Percentiles rank a stretch among this genome's conserved stretches.
Evolutionary conservation across 2,329 filamentous ascomycete genomes (phyloP).

Genomic region (Colletotrichum lentis): DNA sequence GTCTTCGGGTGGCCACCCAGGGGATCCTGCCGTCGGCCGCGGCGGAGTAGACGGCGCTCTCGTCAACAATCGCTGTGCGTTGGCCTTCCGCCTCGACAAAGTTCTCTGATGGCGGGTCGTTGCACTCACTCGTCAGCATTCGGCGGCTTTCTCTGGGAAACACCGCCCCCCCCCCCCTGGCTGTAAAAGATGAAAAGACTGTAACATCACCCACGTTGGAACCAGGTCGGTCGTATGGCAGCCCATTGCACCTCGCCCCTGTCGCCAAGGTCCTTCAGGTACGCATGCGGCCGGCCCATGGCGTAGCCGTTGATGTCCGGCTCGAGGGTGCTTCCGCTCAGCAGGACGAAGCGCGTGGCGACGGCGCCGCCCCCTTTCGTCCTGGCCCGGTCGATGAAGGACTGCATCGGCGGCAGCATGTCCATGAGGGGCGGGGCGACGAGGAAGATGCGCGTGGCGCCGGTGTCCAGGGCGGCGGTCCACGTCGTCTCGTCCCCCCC

Average conservation of each 20-base stretch:
- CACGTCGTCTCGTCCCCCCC: conserved; percentile 54
- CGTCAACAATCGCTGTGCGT: conserved; percentile 46
- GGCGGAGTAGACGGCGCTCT: conserved; percentile 54
- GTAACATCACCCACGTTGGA: conserved; percentile 52
- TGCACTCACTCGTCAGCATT: background rate
- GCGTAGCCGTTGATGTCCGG: conserved; percentile 48
- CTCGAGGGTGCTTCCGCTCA: conserved; percentile 48
- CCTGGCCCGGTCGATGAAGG: conserved; percentile 54
- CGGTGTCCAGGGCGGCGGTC: conserved; percentile 44
- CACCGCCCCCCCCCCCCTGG: no score
- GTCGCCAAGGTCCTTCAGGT: conserved; percentile 49
- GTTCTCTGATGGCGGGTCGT: conserved; percentile 50
- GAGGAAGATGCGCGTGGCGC: conserved; percentile 49
- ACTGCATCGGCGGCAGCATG: conserved; percentile 46
- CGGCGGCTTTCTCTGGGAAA: background rate
- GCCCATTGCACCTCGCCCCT: conserved; percentile 51
- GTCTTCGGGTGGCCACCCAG: conserved; percentile 55
- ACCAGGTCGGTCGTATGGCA: conserved; percentile 58
- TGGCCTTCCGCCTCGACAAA: conserved; percentile 47
- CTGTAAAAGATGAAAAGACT: no score
- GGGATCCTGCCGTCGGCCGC: conserved; percentile 55
- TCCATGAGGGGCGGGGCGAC: conserved; percentile 49
- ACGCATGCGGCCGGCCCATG: conserved; percentile 50
- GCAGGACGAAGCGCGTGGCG: conserved; percentile 54
- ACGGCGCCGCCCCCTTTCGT: conserved; percentile 41